Base-by-base conservation (phyloP, 1,284 basidiomycete species). In the Trametes sp. region DNA sequence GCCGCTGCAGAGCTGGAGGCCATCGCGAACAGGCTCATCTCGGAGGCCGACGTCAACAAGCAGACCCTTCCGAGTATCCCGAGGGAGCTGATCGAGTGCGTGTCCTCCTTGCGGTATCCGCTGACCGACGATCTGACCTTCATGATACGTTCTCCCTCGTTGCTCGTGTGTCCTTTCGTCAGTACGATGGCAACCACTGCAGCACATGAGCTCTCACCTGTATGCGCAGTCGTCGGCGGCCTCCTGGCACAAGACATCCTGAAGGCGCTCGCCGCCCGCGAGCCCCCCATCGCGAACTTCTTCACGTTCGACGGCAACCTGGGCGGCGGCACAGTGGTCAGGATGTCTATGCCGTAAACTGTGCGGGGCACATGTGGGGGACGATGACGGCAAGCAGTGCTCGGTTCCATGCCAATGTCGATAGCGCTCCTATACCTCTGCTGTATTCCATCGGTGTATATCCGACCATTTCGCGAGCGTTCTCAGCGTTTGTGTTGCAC, bases 161-260 rank as follows among this genome's bases (percentile, higher is more conserved):
- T 19, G 28, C 33, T 24, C 50, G 45, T 53, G 38, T 31, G 11
- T 46, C 21, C 14, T 29, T 21, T 57, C 56, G 36, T 48, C 66
- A 92, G 91, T 60, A 80, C 86, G 46, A 69, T 92, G 50, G 80
- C 88, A 13, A 81, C 80, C 19, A 90, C 91, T n/a, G 90, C 94
- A 16, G 78, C 80, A n/a, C 87, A 92, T 74, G 92, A 97, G 74
- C 93, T 97, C 80, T 88, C 93, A 4, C 93, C 96, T 1, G 88
- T 96, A 4, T 91, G 95, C 74, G 96, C 96, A 0, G 91, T 99
- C 31, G 82, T 99, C 48, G 97, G 98, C 31, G 98, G 98, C 16
- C 86, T 98, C 76, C 79, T 98, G 16, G 96, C 91, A 2, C 98
- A 99, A 77, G 97, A 98, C 75, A 90, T 98, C 55, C 82, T 99